Conservation (phyloP, 306 rosid species). For the Vigna trinervia region DNA sequence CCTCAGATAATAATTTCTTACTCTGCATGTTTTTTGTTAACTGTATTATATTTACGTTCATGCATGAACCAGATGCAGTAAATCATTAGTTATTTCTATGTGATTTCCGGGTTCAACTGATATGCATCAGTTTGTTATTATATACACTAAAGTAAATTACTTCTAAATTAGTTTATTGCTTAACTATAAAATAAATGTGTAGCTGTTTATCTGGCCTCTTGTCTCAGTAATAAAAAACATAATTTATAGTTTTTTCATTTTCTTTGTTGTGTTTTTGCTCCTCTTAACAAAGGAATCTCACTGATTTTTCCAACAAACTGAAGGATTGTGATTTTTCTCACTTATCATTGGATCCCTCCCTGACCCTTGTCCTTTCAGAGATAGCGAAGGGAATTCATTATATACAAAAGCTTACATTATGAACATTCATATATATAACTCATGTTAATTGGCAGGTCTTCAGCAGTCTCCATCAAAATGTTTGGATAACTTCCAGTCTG, state of each 20-base stretch:
- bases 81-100: constrained; percentile 12
- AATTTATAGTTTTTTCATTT: not conserved
- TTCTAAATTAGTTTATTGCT: constrained; percentile 3
- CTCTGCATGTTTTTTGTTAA: not conserved
- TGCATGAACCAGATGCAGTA: not conserved
- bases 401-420: constrained; percentile 11
- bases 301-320: constrained; percentile 2
- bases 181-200: not conserved
- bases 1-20: constrained; percentile 13
- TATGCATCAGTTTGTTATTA: constrained; percentile 22
- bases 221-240: not conserved
- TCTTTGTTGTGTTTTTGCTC: not conserved
- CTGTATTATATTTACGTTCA: not conserved
- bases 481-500: constrained; percentile 58
- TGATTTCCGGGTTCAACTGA: constrained; percentile 6
- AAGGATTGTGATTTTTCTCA: constrained; percentile 17
- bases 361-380: not conserved
- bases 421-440: constrained; percentile 17
- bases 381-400: not conserved
- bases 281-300: constrained; percentile 14
- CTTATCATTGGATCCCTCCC: not conserved
- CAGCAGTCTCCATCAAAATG: constrained; percentile 57
- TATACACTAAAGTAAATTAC: not conserved
- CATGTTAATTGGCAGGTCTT: constrained; percentile 56
- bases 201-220: constrained; percentile 3